A percentile compares a stretch with the other conserved stretches of the same genome.
These are phyloP conservation scores for Letharia lupina DNA, from an alignment of 495 filamentous ascomycete genomes.

Conservation along the genomic window DNA sequence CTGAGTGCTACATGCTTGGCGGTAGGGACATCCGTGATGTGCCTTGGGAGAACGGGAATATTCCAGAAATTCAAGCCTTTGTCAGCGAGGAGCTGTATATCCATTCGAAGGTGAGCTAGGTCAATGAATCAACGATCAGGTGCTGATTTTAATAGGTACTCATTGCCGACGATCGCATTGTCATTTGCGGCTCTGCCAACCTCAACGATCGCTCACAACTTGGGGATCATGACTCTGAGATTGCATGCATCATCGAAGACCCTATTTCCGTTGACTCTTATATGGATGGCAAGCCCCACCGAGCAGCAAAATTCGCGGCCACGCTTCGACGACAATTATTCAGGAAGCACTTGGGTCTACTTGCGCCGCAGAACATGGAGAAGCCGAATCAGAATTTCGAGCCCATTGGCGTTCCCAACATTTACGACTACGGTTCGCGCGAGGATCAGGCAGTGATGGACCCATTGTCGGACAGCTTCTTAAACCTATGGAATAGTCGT, in stretches of 20 bases:
- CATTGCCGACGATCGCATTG: constrained; percentile 83
- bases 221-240: constrained; percentile 76
- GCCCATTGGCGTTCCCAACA: constrained; percentile 63
- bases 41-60: constrained; percentile 64
- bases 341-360: constrained; percentile 83
- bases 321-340: constrained; percentile 78
- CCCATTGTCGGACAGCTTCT: constrained; percentile 59
- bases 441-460: constrained; percentile 71
- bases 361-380: constrained; percentile 62
- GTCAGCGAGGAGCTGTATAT: constrained; percentile 92
- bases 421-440: constrained; percentile 71
- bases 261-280: constrained; percentile 54
- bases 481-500: constrained; percentile 61
- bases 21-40: constrained; percentile 67
- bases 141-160: constrained; percentile 46
- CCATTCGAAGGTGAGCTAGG: constrained; percentile 61
- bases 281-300: constrained; percentile 66
- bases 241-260: constrained; percentile 77
- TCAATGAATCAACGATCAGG: background rate
- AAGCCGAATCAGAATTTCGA: constrained; percentile 62
- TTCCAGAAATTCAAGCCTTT: constrained; percentile 77
- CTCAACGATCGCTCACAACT: constrained; percentile 92
- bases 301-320: constrained; percentile 69
- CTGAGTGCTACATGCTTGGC: constrained; percentile 75
- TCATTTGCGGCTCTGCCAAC: constrained; percentile 89